Percentiles rank a stretch among this genome's conserved stretches.
These are phyloP conservation scores for Vickermania ingenoplastis DNA, from an alignment of 208 protist species.

Conservation along the genomic window DNA sequence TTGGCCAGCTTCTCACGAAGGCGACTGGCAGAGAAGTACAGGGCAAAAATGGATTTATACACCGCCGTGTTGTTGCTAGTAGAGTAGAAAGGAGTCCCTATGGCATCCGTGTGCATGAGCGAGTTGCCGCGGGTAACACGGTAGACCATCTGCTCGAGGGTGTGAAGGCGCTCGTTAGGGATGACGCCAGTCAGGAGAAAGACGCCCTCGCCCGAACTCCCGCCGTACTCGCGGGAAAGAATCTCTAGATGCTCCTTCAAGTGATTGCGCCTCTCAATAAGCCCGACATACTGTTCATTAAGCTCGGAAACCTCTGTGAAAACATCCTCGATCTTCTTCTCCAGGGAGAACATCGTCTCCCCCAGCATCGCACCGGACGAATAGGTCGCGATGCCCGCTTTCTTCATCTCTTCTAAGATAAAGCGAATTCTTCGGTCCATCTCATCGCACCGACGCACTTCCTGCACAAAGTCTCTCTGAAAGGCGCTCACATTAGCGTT, in stretches of 20 bases:
- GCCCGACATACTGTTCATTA: slow-evolving; percentile 78
- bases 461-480: slow-evolving; percentile 94
- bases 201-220: slow-evolving; percentile 43
- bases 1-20: slow-evolving; percentile 88
- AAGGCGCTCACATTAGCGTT: slow-evolving; percentile 92
- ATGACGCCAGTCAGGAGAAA: slow-evolving; percentile 94
- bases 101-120: slow-evolving; percentile 82
- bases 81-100: slow-evolving; percentile 89
- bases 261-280: slow-evolving; percentile 75
- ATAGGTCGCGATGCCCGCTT: slow-evolving; percentile 44
- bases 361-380: slow-evolving; percentile 27
- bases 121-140: slow-evolving; percentile 95
- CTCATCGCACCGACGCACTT: slow-evolving; percentile 96
- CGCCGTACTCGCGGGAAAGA: slow-evolving; percentile 58
- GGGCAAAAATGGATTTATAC: slow-evolving; percentile 93
- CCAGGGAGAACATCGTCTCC: slow-evolving; percentile 79
- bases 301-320: slow-evolving; percentile 90
- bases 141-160: slow-evolving; percentile 93
- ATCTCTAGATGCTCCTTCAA: slow-evolving; percentile 77
- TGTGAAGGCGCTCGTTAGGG: slow-evolving; percentile 65
- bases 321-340: slow-evolving; percentile 86
- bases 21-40: slow-evolving; percentile 95
- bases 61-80: slow-evolving; percentile 59
- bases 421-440: slow-evolving; percentile 94
- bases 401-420: slow-evolving; percentile 88